phyloP scores from a whole-genome alignment of 78 protist genomes.

The Cavenderia fasciculata region DNA sequence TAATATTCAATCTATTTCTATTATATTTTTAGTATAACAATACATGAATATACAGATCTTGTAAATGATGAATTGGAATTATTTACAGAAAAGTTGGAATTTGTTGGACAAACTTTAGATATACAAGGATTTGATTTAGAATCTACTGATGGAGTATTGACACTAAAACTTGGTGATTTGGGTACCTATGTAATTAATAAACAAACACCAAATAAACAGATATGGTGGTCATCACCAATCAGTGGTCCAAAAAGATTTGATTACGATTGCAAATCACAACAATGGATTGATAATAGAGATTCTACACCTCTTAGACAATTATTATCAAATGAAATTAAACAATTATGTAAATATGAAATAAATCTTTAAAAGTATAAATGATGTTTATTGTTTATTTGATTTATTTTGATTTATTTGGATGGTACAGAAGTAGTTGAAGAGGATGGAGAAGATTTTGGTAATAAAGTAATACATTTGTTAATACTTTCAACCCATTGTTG shows the following conservation, averaged over 20 bases:
- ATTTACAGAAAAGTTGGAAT: conserved; percentile 14
- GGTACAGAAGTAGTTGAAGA: too few species aligned
- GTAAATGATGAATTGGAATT: conserved; percentile 49
- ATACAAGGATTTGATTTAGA: conserved; percentile 41
- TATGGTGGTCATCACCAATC: conserved; percentile 93
- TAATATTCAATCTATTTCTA: too few species aligned
- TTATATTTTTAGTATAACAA: too few species aligned
- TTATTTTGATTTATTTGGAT: too few species aligned
- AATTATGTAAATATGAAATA: conserved; percentile 52
- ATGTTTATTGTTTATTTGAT: too few species aligned
- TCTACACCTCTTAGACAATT: conserved; percentile 22
- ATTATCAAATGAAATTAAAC: conserved; percentile 21
- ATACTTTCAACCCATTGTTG: conserved; percentile 23
- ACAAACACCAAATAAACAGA: conserved; percentile 92
- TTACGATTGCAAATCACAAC: background rate
- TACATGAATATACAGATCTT: too few species aligned
- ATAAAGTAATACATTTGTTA: conserved; percentile 1
- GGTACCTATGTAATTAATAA: conserved; percentile 92
- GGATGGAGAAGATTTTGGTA: too few species aligned
- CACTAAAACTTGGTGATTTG: conserved; percentile 8
- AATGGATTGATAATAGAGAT: conserved; percentile 62
- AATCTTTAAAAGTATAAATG: too few species aligned
- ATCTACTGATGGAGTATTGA: conserved; percentile 67
- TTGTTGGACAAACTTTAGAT: background rate
- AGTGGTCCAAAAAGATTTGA: conserved; percentile 85